These are phyloP conservation scores for Protea cynaroides DNA, from an alignment of 164 flowering plant genomes.

Conservation along the genomic window DNA sequence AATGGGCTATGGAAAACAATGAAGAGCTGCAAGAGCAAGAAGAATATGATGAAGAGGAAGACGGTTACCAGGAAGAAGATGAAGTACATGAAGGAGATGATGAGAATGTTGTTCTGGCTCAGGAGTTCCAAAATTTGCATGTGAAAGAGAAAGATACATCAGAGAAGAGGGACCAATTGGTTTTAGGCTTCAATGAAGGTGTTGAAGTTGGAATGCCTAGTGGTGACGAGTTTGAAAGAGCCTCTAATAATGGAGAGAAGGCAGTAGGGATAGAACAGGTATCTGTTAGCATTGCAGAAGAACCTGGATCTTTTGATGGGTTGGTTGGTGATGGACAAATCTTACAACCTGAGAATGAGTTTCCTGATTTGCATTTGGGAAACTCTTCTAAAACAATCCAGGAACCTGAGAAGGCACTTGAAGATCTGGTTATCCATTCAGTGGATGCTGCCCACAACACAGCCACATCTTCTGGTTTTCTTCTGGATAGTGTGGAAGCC, in stretches of 20 bases:
- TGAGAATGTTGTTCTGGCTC: slow-evolving; percentile 43
- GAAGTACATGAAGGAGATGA: slow-evolving; percentile 71
- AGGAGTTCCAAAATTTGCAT: slow-evolving; percentile 55
- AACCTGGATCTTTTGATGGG: slow-evolving; percentile 27
- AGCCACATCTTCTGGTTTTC: slow-evolving; percentile 15
- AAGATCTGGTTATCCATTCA: slow-evolving; percentile 28
- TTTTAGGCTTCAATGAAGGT: slow-evolving; percentile 79
- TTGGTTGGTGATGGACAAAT: slow-evolving; percentile 20
- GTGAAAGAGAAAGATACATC: slow-evolving; percentile 45
- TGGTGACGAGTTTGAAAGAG: slow-evolving; percentile 51
- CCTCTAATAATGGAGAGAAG: slow-evolving; percentile 32
- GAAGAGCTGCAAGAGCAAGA: slow-evolving; percentile 73
- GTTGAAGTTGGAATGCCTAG: slow-evolving; percentile 61
- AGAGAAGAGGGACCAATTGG: slow-evolving; percentile 37
- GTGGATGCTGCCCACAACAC: slow-evolving; percentile 20
- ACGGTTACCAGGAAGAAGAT: slow-evolving; percentile 77
- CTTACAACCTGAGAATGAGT: slow-evolving; percentile 19
- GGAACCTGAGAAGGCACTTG: slow-evolving; percentile 33
- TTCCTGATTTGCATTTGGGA: slow-evolving; percentile 23
- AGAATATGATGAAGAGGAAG: slow-evolving; percentile 88
- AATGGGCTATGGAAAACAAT: slow-evolving; percentile 62
- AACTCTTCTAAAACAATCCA: slow-evolving; percentile 20
- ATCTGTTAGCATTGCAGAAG: slow-evolving; percentile 22
- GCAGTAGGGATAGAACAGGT: slow-evolving; percentile 23
- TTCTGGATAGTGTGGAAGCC: slow-evolving; percentile 22